Conservation (phyloP, 208 protist genomes). For the Willaertia magna region DNA sequence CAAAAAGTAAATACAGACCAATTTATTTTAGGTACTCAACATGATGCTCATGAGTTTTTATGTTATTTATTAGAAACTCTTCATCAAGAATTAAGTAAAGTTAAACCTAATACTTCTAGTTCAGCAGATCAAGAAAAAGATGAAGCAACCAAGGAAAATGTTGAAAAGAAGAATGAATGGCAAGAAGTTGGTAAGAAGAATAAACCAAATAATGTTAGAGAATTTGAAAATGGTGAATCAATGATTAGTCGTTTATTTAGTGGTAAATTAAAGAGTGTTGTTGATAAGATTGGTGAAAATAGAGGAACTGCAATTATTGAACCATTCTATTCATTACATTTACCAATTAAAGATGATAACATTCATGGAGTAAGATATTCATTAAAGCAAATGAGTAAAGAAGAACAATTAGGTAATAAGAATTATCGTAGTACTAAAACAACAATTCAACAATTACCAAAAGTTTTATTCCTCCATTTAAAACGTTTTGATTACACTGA, state of each 20-base stretch:
- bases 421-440: neutral
- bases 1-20: neutral
- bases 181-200: neutral
- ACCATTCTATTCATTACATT: slow-evolving; percentile 1
- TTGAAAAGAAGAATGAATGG: neutral
- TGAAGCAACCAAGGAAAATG: neutral
- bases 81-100: slow-evolving; percentile 57
- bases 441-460: neutral
- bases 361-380: neutral
- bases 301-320: neutral
- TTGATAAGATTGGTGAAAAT: neutral
- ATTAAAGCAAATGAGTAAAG: neutral
- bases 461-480: neutral
- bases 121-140: neutral
- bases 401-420: neutral
- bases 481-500: neutral
- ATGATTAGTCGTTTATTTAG: neutral
- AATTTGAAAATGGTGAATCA: neutral
- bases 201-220: neutral
- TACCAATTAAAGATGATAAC: neutral
- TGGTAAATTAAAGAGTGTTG: neutral
- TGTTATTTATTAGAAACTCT: slow-evolving; percentile 56
- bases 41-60: slow-evolving; percentile 76
- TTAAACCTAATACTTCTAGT: neutral
- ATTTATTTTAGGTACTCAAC: slow-evolving; percentile 34